Evolutionary conservation across 495 filamentous ascomycete genomes (phyloP).

Genomic region (Hypoxylon perforatum): DNA sequence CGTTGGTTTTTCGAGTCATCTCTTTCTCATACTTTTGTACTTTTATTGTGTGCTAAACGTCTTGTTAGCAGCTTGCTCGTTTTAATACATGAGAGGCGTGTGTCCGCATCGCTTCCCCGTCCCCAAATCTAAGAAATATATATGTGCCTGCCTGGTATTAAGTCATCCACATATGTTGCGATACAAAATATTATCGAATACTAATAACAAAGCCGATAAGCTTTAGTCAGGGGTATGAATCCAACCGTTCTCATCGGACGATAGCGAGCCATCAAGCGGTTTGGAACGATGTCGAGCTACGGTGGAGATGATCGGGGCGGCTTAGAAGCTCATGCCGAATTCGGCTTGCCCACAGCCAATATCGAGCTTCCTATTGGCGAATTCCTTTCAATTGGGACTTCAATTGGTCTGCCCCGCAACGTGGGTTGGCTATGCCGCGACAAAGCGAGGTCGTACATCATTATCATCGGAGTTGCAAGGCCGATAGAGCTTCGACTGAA

Average conservation of each 20-base stretch:
- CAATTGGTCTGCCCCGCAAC: constrained; percentile 25
- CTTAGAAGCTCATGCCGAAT: constrained; percentile 39
- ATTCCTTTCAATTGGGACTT: constrained; percentile 30
- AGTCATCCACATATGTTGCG: constrained; percentile 1
- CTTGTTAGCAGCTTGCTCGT: constrained; percentile 16
- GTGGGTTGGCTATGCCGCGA: constrained; percentile 29
- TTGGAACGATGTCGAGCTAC: constrained; percentile 11
- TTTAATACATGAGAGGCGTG: constrained; percentile 2
- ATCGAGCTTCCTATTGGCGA: constrained; percentile 27
- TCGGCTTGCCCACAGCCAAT: constrained; percentile 35
- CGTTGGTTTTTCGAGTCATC: constrained; percentile 17
- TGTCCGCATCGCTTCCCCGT: constrained; percentile 2
- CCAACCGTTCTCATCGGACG: constrained; percentile 15
- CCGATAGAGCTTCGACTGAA: constrained; percentile 28
- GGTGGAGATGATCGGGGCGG: background rate
- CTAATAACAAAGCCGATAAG: no score
- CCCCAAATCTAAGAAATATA: constrained; percentile 2
- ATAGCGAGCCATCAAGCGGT: constrained; percentile 11
- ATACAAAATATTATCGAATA: background rate
- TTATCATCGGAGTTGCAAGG: constrained; percentile 34
- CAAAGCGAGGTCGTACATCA: constrained; percentile 42
- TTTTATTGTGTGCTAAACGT: constrained; percentile 26
- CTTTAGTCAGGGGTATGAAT: constrained; percentile 2
- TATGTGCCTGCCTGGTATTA: background rate
- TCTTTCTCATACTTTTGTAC: constrained; percentile 20